phyloP scores from a whole-genome alignment of 371 early-diverging fungal genomes.

The Circinella minor region DNA sequence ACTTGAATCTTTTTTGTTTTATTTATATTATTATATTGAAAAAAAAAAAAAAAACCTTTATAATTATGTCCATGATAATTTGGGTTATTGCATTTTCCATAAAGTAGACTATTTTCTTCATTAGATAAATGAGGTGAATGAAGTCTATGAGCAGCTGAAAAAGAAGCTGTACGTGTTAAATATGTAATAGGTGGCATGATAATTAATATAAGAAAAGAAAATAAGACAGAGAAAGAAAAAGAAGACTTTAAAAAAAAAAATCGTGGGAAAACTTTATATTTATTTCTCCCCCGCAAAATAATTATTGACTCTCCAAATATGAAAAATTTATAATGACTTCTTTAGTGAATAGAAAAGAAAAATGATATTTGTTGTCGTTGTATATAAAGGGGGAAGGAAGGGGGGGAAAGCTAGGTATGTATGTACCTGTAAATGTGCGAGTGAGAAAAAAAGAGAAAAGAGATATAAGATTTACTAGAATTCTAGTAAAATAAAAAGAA shows the following conservation, averaged over 20 bases:
- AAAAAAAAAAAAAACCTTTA: conserved; percentile 50
- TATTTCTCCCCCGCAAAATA: no score
- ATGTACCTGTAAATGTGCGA: not conserved
- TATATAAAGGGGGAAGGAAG: not conserved
- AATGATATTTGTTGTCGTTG: no score
- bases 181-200: conserved; percentile 62
- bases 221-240: not conserved
- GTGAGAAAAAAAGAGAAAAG: not conserved
- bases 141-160: conserved; percentile 90
- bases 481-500: not conserved
- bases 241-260: not conserved
- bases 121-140: conserved; percentile 71
- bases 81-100: conserved; percentile 89
- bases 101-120: conserved; percentile 75
- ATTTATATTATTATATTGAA: not conserved
- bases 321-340: no score
- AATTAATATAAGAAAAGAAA: not conserved
- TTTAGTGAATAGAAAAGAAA: no score
- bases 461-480: not conserved
- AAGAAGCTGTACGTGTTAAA: conserved; percentile 77
- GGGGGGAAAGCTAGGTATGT: not conserved
- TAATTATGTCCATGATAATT: conserved; percentile 94
- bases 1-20: not conserved
- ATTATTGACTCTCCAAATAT: no score
- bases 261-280: conserved; percentile 1